phyloP scores from a whole-genome alignment of 2,329 filamentous ascomycete species.

The Daldinia eschscholtzii region DNA sequence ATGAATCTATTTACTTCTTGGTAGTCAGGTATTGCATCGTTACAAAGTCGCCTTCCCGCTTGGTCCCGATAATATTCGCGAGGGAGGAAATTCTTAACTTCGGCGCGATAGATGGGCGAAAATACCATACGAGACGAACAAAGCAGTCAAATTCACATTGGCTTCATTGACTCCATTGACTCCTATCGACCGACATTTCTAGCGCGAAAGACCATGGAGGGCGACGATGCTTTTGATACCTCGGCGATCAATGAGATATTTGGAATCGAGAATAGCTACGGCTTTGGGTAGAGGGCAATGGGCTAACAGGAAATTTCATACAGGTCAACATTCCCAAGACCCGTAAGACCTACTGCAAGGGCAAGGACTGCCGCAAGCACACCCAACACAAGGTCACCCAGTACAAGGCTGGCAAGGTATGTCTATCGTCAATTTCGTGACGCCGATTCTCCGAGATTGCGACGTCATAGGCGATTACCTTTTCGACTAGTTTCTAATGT shows the following conservation, averaged over 20 bases:
- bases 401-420: constrained; percentile 69
- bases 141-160: too few species aligned
- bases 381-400: constrained; percentile 94
- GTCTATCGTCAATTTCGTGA: constrained; percentile 11
- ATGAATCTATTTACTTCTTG: constrained; percentile 37
- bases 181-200: background rate
- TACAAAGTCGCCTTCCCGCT: background rate
- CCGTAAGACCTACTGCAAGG: constrained; percentile 97
- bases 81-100: constrained; percentile 10
- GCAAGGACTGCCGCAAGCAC: constrained; percentile 93
- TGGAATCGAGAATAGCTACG: constrained; percentile 12
- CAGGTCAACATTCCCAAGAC: constrained; percentile 99
- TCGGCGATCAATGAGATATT: constrained; percentile 1
- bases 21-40: constrained; percentile 26
- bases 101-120: constrained; percentile 5
- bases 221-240: background rate
- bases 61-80: constrained; percentile 13
- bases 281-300: constrained; percentile 8
- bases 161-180: too few species aligned
- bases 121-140: constrained; percentile 13
- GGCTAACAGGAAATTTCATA: constrained; percentile 34
- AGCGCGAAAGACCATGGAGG: background rate
- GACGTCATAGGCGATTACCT: constrained; percentile 9
- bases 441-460: background rate
- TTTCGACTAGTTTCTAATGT: constrained; percentile 28